A percentile compares a stretch with the other conserved stretches of the same genome.
phyloP scores from a whole-genome alignment of 441 rosid genomes.

The Rhodomyrtus psidioides region DNA sequence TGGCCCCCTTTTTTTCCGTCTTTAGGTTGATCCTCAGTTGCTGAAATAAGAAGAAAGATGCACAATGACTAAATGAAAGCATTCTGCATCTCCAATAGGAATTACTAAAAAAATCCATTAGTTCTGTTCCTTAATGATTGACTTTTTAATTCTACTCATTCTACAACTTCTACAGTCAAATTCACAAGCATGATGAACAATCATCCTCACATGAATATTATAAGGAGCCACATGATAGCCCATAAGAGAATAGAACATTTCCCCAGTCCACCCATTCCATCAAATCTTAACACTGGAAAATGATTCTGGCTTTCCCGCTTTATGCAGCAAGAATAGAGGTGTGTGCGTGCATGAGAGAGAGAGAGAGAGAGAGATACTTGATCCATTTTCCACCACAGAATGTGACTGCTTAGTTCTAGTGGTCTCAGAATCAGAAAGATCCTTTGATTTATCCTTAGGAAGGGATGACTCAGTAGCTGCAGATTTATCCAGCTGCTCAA shows the following conservation, averaged over 20 bases:
- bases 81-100: not conserved
- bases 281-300: not conserved
- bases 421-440: not conserved
- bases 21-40: slow-evolving; percentile 19
- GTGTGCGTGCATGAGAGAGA: not conserved
- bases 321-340: not conserved
- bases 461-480: not conserved
- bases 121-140: not conserved
- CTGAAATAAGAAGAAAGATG: not conserved
- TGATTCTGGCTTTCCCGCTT: not conserved
- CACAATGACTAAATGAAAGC: not conserved
- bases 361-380: slow-evolving; percentile 15
- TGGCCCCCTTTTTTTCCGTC: slow-evolving; percentile 30
- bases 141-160: not conserved
- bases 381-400: slow-evolving; percentile 37
- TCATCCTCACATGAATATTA: not conserved
- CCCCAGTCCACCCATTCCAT: not conserved
- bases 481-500: not conserved
- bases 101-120: not conserved
- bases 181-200: not conserved
- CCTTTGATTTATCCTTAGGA: not conserved
- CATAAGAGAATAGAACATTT: not conserved
- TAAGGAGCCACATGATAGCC: not conserved
- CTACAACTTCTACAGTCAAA: not conserved
- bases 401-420: not conserved